Percentiles rank a stretch among this genome's conserved stretches.
Conservation (phyloP, 148 eudicot genomes). For the Rhododendron molle region DNA sequence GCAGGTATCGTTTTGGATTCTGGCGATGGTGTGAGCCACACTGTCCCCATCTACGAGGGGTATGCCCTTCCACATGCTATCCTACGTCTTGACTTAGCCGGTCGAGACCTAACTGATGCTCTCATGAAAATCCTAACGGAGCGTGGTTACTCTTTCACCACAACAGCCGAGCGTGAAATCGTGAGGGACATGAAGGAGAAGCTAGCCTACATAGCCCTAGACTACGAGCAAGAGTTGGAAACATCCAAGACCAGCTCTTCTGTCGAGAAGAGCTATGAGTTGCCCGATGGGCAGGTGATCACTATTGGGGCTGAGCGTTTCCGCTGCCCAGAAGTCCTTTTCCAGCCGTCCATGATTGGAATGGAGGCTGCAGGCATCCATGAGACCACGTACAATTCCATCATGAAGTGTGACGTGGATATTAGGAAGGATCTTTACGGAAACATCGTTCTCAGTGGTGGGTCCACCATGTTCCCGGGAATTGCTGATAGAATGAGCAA, state of each 20-base stretch:
- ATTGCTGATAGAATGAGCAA: constrained; percentile 24
- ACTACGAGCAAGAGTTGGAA: constrained; percentile 21
- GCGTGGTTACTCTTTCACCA: constrained; percentile 24
- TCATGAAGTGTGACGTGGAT: background rate
- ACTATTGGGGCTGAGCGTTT: constrained; percentile 58
- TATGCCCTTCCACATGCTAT: background rate
- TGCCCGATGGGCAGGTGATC: constrained; percentile 5
- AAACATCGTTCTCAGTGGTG: constrained; percentile 6
- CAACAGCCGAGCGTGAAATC: constrained; percentile 22
- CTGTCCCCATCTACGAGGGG: constrained; percentile 1
- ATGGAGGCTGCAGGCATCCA: constrained; percentile 61
- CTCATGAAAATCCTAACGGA: constrained; percentile 23
- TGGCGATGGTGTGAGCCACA: constrained; percentile 1
- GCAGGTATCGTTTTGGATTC: constrained; percentile 12
- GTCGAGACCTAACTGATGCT: constrained; percentile 20
- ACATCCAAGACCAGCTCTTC: constrained; percentile 22
- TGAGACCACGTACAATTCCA: constrained; percentile 18
- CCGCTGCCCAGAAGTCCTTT: constrained; percentile 70
- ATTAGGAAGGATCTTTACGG: constrained; percentile 1
- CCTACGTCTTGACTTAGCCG: constrained; percentile 22
- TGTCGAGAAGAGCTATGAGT: constrained; percentile 20
- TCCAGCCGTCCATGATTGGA: constrained; percentile 68
- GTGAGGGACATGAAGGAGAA: constrained; percentile 24
- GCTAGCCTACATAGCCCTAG: constrained; percentile 18
- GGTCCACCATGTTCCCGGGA: constrained; percentile 24